Base-by-base conservation (phyloP, 225 moss, liverwort and hornwort genomes). In the Neckera pumila region DNA sequence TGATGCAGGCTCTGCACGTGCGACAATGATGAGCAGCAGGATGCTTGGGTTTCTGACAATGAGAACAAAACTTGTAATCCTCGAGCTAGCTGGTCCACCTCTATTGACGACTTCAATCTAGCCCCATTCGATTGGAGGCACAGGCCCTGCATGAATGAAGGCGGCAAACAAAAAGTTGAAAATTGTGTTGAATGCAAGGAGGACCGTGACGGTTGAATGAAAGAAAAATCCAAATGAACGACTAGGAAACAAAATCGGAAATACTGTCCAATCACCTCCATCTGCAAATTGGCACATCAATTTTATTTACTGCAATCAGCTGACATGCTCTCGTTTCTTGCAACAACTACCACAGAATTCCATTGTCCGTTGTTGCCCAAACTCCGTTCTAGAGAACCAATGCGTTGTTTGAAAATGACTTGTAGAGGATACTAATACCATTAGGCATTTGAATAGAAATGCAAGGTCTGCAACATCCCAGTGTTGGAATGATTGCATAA, bases 211-310 rank as follows among this genome's bases (percentile, higher is more conserved):
- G 38, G 87, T 64, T 10, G 93, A 95, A 77, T 98, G 96, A 80
- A 95, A 82, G 76, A 94, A 84, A 42, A 95, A 87, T 19, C 94
- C 92, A 47, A 93, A 76, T 40, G 94, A 95, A 78, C 87, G 82
- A 79, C 89, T 90, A 18, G 95, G 93, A 71, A 98, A 98, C 85
- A 98, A 77, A 71, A 95, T 83, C 8, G 97, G 98, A 91, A 97
- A 98, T 8, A 92, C 74, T 70, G 95, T 92, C 98, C 96, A 97
- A 20, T 97, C 88, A 77, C 98, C 98, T 92, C 96, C 98, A 92
- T 84, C 98, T 98, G 96, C 82, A 88, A 91, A 91, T 86, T 93
- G 96, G 92, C 76, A 92, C 81, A 73, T 54, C 56, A 84, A 40
- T 59, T 34, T 66, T 49, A 57, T 23, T 34, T 26, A 40, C 49